Evolutionary conservation across 2,329 filamentous ascomycete genomes (phyloP).

Genomic region (Venturia nashicola): DNA sequence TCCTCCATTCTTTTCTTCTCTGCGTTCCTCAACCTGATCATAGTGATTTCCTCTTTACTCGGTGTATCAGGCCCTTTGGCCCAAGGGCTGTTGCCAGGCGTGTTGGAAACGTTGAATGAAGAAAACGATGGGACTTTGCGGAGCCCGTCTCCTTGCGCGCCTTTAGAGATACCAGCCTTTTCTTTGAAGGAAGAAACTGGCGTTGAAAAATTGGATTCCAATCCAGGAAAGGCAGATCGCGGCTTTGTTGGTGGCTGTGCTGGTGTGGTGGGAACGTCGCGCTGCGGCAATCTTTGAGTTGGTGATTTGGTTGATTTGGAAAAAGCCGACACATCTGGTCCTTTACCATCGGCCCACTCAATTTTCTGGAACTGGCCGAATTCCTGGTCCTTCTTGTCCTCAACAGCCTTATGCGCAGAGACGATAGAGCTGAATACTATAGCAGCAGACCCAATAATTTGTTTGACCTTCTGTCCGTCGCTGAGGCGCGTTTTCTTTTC

Average conservation of each 20-base stretch:
- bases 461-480: constrained; percentile 34
- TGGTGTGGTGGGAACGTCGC: constrained; percentile 4
- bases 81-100: constrained; percentile 14
- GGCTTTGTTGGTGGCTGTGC: not conserved
- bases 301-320: constrained; percentile 8
- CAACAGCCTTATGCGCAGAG: constrained; percentile 43
- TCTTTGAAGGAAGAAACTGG: constrained; percentile 15
- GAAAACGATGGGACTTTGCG: constrained; percentile 31
- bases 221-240: constrained; percentile 7
- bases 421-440: constrained; percentile 46
- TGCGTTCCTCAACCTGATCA: constrained; percentile 32
- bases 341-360: constrained; percentile 40
- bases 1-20: constrained; percentile 32
- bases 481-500: constrained; percentile 26
- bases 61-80: constrained; percentile 17
- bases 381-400: constrained; percentile 34
- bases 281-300: not conserved
- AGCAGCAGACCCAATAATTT: constrained; percentile 40
- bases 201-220: constrained; percentile 15
- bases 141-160: constrained; percentile 16
- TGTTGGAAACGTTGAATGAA: constrained; percentile 22
- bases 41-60: constrained; percentile 27
- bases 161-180: constrained; percentile 15
- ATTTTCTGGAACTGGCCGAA: constrained; percentile 40
- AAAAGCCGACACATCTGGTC: constrained; percentile 33